These are phyloP conservation scores for Sparassis latifolia DNA, from an alignment of 1,284 basidiomycete genomes.

Conservation along the genomic window DNA sequence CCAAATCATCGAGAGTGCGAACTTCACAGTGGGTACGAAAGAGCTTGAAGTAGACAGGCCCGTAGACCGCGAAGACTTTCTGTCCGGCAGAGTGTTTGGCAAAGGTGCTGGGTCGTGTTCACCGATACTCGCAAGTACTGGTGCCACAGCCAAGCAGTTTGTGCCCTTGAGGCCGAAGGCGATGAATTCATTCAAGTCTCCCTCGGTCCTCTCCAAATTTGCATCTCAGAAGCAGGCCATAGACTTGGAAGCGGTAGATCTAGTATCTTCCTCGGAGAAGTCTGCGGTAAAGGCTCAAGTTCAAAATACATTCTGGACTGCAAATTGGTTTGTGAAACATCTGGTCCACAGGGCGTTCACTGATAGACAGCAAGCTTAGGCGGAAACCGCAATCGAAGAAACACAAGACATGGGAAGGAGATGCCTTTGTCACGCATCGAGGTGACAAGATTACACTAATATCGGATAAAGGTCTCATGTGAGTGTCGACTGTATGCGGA, in stretches of 20 bases:
- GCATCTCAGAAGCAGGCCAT: slow-evolving; percentile 23
- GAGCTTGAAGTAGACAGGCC: slow-evolving; percentile 64
- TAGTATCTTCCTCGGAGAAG: slow-evolving; percentile 20
- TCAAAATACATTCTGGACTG: slow-evolving; percentile 50
- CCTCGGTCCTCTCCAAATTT: slow-evolving; percentile 11
- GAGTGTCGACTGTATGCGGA: slow-evolving; percentile 13
- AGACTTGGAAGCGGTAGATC: slow-evolving; percentile 37
- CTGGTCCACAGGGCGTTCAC: background rate
- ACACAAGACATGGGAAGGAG: slow-evolving; percentile 87
- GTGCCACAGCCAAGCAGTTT: slow-evolving; percentile 35
- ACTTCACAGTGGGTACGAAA: slow-evolving; percentile 57
- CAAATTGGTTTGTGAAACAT: slow-evolving; percentile 50
- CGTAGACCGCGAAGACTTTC: slow-evolving; percentile 50
- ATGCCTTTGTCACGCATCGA: slow-evolving; percentile 51
- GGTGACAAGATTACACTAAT: slow-evolving; percentile 52
- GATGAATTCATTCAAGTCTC: slow-evolving; percentile 23
- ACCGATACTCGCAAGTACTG: slow-evolving; percentile 15
- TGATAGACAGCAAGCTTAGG: slow-evolving; percentile 33
- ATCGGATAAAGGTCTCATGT: slow-evolving; percentile 68
- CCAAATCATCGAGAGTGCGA: slow-evolving; percentile 40
- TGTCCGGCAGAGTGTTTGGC: slow-evolving; percentile 60
- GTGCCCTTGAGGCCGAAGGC: slow-evolving; percentile 34
- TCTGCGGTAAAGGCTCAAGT: slow-evolving; percentile 7
- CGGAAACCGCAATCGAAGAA: slow-evolving; percentile 74
- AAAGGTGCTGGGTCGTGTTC: slow-evolving; percentile 19